phyloP scores from a whole-genome alignment of 768 basidiomycete species.

The Russula ochroleuca region DNA sequence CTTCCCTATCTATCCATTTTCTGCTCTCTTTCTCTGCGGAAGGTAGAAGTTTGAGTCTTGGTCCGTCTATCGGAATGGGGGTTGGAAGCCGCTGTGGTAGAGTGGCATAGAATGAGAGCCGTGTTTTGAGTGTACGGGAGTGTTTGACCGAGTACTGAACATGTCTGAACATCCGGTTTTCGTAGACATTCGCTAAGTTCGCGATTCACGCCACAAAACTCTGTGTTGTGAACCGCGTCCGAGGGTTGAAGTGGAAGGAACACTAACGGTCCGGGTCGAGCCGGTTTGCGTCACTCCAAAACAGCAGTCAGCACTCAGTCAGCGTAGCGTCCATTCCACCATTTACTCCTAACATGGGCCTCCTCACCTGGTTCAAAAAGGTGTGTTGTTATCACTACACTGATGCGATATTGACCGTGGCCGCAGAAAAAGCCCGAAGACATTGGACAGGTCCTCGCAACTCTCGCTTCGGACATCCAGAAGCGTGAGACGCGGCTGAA shows the following conservation, averaged over 20 bases:
- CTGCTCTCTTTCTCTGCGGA: slow-evolving; percentile 12
- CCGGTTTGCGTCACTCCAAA: not conserved
- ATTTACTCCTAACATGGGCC: slow-evolving; percentile 21
- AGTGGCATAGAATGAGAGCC: not conserved
- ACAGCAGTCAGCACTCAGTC: slow-evolving; percentile 4
- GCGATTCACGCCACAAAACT: not conserved
- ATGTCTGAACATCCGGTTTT: slow-evolving; percentile 23
- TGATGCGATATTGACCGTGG: not conserved
- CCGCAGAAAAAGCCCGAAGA: slow-evolving; percentile 58
- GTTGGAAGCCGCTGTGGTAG: slow-evolving; percentile 6
- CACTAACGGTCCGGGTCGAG: not conserved
- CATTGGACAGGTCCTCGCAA: slow-evolving; percentile 69
- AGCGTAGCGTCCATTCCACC: not conserved
- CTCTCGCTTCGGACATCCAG: slow-evolving; percentile 63
- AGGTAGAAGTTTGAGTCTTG: not conserved
- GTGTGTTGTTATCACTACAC: slow-evolving; percentile 2
- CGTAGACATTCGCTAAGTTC: slow-evolving; percentile 18
- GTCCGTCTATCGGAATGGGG: slow-evolving; percentile 9
- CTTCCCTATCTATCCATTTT: not conserved
- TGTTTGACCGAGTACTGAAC: slow-evolving; percentile 1
- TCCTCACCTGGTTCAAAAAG: slow-evolving; percentile 30
- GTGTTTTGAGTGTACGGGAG: not conserved
- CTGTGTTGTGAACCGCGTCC: not conserved
- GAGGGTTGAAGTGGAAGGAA: not conserved
- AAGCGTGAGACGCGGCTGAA: slow-evolving; percentile 69